Conservation (phyloP, 2,329 filamentous ascomycete genomes). For the Fusarium incarnatum region DNA sequence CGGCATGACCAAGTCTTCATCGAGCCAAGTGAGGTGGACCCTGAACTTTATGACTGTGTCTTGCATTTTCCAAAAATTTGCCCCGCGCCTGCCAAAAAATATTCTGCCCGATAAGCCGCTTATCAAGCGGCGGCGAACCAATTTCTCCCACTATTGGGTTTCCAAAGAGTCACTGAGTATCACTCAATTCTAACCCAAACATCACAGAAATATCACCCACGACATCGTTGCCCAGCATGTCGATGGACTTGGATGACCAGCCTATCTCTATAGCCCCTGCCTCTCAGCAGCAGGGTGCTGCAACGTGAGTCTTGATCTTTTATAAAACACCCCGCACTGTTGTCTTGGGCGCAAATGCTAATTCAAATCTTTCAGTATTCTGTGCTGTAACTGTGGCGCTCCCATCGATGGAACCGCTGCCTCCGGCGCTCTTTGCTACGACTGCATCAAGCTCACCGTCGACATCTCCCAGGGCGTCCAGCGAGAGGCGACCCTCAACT, state of each 20-base stretch:
- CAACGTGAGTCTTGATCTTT: constrained; percentile 53
- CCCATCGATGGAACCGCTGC: constrained; percentile 92
- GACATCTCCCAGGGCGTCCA: constrained; percentile 94
- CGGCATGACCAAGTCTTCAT: constrained; percentile 19
- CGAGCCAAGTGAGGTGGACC: constrained; percentile 38
- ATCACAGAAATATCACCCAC: constrained; percentile 24
- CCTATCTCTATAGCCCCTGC: constrained; percentile 54
- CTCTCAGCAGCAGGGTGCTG: constrained; percentile 50
- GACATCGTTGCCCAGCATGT: constrained; percentile 49
- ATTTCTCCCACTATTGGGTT: constrained; percentile 49
- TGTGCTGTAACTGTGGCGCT: constrained; percentile 97
- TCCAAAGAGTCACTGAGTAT: constrained; percentile 40
- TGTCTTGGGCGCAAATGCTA: constrained; percentile 28
- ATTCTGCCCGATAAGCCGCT: constrained; percentile 49
- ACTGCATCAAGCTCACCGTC: constrained; percentile 94
- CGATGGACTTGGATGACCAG: constrained; percentile 59
- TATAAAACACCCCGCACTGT: constrained; percentile 29
- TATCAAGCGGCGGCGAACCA: constrained; percentile 56
- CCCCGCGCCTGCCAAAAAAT: constrained; percentile 45
- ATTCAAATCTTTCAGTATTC: constrained; percentile 64
- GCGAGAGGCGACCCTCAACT: constrained; percentile 88
- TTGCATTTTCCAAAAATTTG: constrained; percentile 35
- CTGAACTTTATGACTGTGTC: constrained; percentile 30
- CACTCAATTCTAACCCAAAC: constrained; percentile 33
- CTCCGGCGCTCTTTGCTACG: constrained; percentile 90